Base-by-base conservation (phyloP, 2,329 filamentous ascomycete genomes). In the Aciculosporium take region DNA sequence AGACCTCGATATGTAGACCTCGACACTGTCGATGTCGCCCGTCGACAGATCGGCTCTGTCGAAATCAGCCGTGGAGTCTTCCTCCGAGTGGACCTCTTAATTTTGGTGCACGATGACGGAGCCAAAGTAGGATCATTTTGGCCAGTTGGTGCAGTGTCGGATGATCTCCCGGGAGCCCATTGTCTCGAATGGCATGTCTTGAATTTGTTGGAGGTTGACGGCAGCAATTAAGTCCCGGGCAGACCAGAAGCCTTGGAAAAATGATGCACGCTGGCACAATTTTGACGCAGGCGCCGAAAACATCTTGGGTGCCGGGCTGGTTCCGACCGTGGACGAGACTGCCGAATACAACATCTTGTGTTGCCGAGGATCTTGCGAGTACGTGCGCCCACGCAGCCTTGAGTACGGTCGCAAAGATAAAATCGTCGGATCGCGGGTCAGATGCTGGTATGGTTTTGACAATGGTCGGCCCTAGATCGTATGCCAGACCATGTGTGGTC, bases 1-100 rank as follows among this genome's bases (percentile, higher is more conserved):
- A 41, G 4, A 41, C 40, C 27, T 41, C 25, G n/a, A 41, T 33
- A 3, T 37, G 33, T 37, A 41, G 4, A 41, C 40, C 27, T 41
- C 25, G n/a, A 41, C 40, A 3, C 27, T 41, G 27, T 41, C 40
- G 7, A 41, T 9, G n/a, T 37, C 40, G 25, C 33, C 40, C n/a
- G 40, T 31, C 9, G 39, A 41, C 27, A 41, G 25, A 21, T 41
- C 40, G 3, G 40, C 40, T 15, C n/a, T 30, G 33, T 41, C 40
- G 8, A 41, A 12, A n/a, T 41, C 40, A 4, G 37, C 20, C 1
- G 6, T 6, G 7, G 27, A 37, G 12, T 31, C 18, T 9, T 25
- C 40, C 5, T 31, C 12, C 8, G 17, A 13, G 9, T 27, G 27
- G 27, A 17, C 24, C 20, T 41, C 33, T 4, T 37, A 41, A 10